Base-by-base conservation (phyloP, 2,329 filamentous ascomycete genomes). In the Trichoderma afroharzianum region DNA sequence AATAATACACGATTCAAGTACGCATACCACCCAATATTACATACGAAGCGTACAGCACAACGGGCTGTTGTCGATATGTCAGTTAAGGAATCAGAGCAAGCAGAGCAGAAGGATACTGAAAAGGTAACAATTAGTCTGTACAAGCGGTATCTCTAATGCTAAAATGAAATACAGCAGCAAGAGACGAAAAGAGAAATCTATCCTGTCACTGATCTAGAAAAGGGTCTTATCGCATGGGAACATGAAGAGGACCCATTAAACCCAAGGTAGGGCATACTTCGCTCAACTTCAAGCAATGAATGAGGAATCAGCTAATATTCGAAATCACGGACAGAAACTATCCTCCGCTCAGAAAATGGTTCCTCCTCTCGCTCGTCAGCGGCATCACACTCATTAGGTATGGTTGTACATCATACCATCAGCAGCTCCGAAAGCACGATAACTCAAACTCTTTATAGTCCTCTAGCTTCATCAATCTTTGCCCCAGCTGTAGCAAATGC, bases 401-500 rank as follows among this genome's bases (percentile, higher is more conserved):
- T 3, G 59, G 3, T 18, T 57, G 12, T 24, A 14, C 4, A 24
- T 14, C 39, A 9, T 0, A 30, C 6, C 6, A 53, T 43, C 11
- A 5, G 9, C 5, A 33, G 26, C 15, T 3, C 4, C 8, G 12
- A 57, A 8, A 55, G 28, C 15, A 14, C 32, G 4, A 8, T 12
- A 21, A 43, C 47, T 63, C 21, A 61, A 50, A 2, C 14, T 28
- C 7, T 15, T 8, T 28, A 57, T n/a, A 85, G 85, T 1, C 85
- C 84, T 0, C 74, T 87, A 0, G 83, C 82, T 0, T 85, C 84
- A 0, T 82, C 85, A 26, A 92, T 92, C 81, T 91, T 93, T 75
- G 91, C 91, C 0, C 91, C 91, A 0, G 90, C 87, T 6, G 88
- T 92, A 0, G 86, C 88, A 0, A 80, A 88, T 4, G 82, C 93